Base-by-base conservation (phyloP, 208 protist genomes). In the Tritrichomonas musculus region DNA sequence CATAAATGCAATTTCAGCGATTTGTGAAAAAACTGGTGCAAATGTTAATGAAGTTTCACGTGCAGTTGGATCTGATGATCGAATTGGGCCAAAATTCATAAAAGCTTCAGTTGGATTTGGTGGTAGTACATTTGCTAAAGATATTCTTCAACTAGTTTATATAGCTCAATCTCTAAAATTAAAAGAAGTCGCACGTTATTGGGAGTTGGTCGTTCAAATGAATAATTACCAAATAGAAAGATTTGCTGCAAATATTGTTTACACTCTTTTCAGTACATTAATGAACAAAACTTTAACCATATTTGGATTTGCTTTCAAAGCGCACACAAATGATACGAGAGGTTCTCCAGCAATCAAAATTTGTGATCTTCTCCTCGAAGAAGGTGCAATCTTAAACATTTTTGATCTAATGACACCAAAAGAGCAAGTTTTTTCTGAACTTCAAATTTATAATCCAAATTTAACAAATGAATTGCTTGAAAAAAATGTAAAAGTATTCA, bases 221-320 rank as follows among this genome's bases (percentile, higher is more conserved):
- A 99, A 99, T 94, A 96, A 99, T 92, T 98, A 97, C 92, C 98
- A 99, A 95, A 98, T 97, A 95, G 69, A 95, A 39, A 96, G 98
- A 69, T 99, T 99, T 95, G 95, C 96, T 20, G 55, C 95, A 53
- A 94, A 95, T 4, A 97, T 99, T 50, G 95, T 99, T 47, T 36
- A 95, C 20, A 47, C 92, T 64, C 94, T 98, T 93, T 98, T 98
- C 94, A 96, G 98, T 94, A 98, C 97, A 5, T 96, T 99, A 13
- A 93, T 93, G 22, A 94, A 93, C 80, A 99, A 99, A 95, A 97
- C 95, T 33, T 98, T 99, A 92, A 95, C 96, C 22, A 60, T 96
- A 0, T 96, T 98, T 66, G 98, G 98, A 30, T 99, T 98, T 94
- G 98, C 98, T 39, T 99, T 99, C 95, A 99, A 99, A 96, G 98